Base-by-base conservation (phyloP, 2,329 filamentous ascomycete genomes). In the Aspergillus eucalypticola region DNA sequence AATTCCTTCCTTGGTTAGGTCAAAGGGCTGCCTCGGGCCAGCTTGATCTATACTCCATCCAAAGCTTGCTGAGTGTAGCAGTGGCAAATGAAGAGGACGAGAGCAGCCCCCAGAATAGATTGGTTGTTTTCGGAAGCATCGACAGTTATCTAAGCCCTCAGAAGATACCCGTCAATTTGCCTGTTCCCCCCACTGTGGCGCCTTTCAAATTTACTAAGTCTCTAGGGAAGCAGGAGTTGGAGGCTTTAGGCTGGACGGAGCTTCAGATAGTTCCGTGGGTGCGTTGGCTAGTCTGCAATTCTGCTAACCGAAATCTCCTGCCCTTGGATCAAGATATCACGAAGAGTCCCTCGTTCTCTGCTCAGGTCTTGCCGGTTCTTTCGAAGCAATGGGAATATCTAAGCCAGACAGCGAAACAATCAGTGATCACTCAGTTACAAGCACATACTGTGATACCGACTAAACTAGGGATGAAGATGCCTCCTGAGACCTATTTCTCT, bases 371-470 rank as follows among this genome's bases (percentile, higher is more conserved):
- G 32, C 86, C 86, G 1, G 85, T 96, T 0, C 71, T 97, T 19
- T 96, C 94, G 1, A 97, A 94, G 72, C 88, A 90, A 65, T 99
- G 93, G 92, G 94, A 98, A 52, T 84, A 84, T n/a, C 76, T 96
- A 15, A 89, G 86, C 63, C 80, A 81, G 48, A 79, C 79, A 2
- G 88, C 88, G 2, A 95, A 89, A 73, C 81, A 83, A 17, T 85
- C 84, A 0, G 82, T 96, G 3, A 78, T 85, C 7, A 80, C 84
- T 15, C 76, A 92, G 4, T 79, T 98, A 3, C 84, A 87, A 56
- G 79, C 83, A 2, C 83, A 89, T 53, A 85, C 91, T 0, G 85
- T 96, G 27, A 91, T 99, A 71, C 95, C 95, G 0, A 98, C 95
- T 0, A 97, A 92, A 72, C 78, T 88, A 65, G 95, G 95, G 7